A percentile compares a stretch with the other conserved stretches of the same genome.
These are phyloP conservation scores for Globisporangium middletonii DNA, from an alignment of 352 stramenopile genomes.

Conservation along the genomic window DNA sequence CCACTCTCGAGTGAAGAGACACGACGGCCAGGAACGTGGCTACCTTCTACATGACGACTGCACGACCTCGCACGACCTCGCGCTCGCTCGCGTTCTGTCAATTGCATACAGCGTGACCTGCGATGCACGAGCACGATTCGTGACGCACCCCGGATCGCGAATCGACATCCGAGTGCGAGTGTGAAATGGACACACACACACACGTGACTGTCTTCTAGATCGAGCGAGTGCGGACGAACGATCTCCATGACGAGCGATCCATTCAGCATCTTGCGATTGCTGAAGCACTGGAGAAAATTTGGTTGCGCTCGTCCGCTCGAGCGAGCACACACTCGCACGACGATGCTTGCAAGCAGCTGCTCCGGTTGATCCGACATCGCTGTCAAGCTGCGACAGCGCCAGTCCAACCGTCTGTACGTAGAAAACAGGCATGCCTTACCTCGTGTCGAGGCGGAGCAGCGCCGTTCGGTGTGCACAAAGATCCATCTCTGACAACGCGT, in stretches of 20 bases:
- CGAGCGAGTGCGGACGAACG: not conserved
- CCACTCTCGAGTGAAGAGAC: too few relatives aligned
- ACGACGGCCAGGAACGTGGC: too few relatives aligned
- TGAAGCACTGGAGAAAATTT: too few relatives aligned
- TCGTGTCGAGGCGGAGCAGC: not conserved
- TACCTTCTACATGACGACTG: too few relatives aligned
- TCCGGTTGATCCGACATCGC: not conserved
- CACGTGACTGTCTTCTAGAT: not conserved
- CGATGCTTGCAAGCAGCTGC: too few relatives aligned
- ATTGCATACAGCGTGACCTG: not conserved
- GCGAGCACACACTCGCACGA: not conserved
- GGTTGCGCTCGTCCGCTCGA: not conserved
- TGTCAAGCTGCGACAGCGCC: not conserved
- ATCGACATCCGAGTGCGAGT: not conserved
- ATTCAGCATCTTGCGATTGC: too few relatives aligned
- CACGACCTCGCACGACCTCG: too few relatives aligned
- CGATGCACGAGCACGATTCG: not conserved
- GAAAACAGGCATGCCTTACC: not conserved
- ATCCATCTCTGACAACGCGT: too few relatives aligned
- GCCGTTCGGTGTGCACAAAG: too few relatives aligned
- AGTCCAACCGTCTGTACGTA: not conserved
- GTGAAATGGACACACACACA: not conserved
- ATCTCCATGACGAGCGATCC: not conserved
- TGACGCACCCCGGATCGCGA: not conserved
- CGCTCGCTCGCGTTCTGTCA: too few relatives aligned